A percentile compares a stretch with the other conserved stretches of the same genome.
Evolutionary conservation across 1,139 yeast species (phyloP).

Genomic region (Zygosaccharomyces pseudobailii): DNA sequence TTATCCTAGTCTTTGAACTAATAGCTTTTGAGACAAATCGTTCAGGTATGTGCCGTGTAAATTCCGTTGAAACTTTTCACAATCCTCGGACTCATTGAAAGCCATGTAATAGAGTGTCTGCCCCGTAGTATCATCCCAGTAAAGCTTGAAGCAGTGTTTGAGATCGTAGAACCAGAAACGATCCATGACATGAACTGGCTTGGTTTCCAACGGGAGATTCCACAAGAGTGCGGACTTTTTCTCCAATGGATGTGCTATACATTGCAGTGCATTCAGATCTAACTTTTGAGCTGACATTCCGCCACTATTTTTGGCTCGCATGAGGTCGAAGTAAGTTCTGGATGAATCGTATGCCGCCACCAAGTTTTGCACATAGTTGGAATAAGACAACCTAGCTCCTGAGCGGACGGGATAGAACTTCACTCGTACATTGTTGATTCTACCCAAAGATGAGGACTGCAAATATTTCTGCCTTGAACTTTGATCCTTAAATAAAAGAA

Average conservation of each 20-base stretch:
- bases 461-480: constrained; percentile 15
- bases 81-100: constrained; percentile 23
- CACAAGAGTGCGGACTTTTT: constrained; percentile 27
- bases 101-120: constrained; percentile 24
- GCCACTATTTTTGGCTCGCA: neutral
- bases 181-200: constrained; percentile 15
- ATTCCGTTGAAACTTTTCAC: constrained; percentile 25
- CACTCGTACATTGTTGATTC: constrained; percentile 21
- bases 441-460: constrained; percentile 12
- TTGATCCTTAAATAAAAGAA: constrained; percentile 21
- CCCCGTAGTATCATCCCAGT: constrained; percentile 20
- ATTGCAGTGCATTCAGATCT: constrained; percentile 7
- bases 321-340: constrained; percentile 14
- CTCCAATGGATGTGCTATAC: constrained; percentile 18
- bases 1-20: constrained; percentile 16
- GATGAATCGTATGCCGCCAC: constrained; percentile 23
- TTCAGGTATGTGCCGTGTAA: constrained; percentile 27
- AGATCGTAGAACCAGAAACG: constrained; percentile 31
- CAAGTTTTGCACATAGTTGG: constrained; percentile 19
- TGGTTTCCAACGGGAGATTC: constrained; percentile 26
- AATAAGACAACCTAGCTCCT: constrained; percentile 2
- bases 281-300: neutral
- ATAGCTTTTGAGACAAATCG: constrained; percentile 13
- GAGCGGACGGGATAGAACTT: constrained; percentile 13
- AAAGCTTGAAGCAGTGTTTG: constrained; percentile 24